Conservation (phyloP, 2,329 filamentous ascomycete species). For the Calonectria pteridis region DNA sequence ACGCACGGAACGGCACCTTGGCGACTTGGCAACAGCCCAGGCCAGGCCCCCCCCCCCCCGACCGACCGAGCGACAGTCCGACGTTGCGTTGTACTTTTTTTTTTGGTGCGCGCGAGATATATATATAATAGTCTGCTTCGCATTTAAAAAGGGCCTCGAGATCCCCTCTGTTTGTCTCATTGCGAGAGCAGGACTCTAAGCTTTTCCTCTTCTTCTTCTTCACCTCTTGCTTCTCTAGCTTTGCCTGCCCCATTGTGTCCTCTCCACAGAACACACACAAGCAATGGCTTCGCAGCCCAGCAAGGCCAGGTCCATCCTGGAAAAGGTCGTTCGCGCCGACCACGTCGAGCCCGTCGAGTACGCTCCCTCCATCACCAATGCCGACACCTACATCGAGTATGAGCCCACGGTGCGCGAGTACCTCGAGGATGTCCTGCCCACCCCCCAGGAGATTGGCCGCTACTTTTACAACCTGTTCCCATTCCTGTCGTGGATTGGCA, state of each 20-base stretch:
- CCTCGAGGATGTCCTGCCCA: slow-evolving; percentile 53
- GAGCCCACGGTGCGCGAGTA: slow-evolving; percentile 59
- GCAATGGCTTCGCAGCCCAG: slow-evolving; percentile 36
- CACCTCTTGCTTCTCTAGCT: slow-evolving; percentile 26
- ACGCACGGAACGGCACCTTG: slow-evolving; percentile 8
- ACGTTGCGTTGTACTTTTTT: slow-evolving; percentile 24
- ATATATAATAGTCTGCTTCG: background rate
- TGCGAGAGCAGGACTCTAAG: background rate
- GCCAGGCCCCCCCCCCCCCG: slow-evolving; percentile 41
- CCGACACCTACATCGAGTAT: slow-evolving; percentile 54
- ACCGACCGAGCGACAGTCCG: slow-evolving; percentile 46
- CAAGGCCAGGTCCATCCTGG: slow-evolving; percentile 45
- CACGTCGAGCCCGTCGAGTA: slow-evolving; percentile 48
- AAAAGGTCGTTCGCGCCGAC: slow-evolving; percentile 51
- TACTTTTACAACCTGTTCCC: slow-evolving; percentile 61
- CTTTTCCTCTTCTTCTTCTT: slow-evolving; percentile 19
- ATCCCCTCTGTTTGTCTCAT: background rate
- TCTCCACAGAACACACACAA: background rate
- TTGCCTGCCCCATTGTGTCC: background rate
- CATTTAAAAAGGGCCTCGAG: background rate
- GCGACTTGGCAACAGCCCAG: slow-evolving; percentile 35
- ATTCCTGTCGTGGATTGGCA: slow-evolving; percentile 63
- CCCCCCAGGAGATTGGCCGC: slow-evolving; percentile 41
- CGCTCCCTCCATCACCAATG: slow-evolving; percentile 51
- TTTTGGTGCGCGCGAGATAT: background rate